These are phyloP conservation scores for Chlorella sorokiniana DNA, from an alignment of 139 green algal genomes.

Conservation along the genomic window DNA sequence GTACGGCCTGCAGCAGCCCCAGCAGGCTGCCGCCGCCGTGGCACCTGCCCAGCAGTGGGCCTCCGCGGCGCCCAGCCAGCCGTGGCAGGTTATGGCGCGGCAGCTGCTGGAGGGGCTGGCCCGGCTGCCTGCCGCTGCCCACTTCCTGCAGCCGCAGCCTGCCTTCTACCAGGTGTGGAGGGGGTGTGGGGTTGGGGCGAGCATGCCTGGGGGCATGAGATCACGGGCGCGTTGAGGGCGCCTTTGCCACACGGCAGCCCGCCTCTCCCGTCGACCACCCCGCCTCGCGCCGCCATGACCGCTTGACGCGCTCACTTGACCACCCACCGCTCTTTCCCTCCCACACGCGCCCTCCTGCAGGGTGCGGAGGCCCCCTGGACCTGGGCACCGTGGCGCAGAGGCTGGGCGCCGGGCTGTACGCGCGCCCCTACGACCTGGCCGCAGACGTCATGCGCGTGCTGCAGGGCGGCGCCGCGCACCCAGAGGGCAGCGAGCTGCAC, in stretches of 20 bases:
- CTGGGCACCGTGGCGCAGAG: constrained; percentile 41
- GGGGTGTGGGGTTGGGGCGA: constrained; percentile 2
- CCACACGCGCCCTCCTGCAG: neutral
- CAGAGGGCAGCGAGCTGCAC: neutral
- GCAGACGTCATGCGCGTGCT: constrained; percentile 50
- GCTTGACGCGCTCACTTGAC: neutral
- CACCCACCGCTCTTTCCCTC: neutral
- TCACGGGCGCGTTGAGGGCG: neutral
- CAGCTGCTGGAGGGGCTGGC: constrained; percentile 22
- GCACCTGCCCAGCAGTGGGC: neutral
- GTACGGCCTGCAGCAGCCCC: neutral
- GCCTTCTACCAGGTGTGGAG: constrained; percentile 36
- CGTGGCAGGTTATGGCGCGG: constrained; percentile 1
- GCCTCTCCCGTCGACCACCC: neutral
- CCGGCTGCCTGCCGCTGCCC: neutral
- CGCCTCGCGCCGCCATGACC: neutral
- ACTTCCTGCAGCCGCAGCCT: constrained; percentile 21
- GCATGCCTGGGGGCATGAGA: neutral
- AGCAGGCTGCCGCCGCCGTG: neutral
- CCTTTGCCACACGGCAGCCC: neutral
- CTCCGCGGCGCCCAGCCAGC: neutral
- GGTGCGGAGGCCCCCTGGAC: constrained; percentile 47
- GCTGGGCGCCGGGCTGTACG: constrained; percentile 44
- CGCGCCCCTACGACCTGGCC: constrained; percentile 30
- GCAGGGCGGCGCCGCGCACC: neutral